Conservation (phyloP, 108 stramenopile genomes). For the Aurantiochytrium sp. region DNA sequence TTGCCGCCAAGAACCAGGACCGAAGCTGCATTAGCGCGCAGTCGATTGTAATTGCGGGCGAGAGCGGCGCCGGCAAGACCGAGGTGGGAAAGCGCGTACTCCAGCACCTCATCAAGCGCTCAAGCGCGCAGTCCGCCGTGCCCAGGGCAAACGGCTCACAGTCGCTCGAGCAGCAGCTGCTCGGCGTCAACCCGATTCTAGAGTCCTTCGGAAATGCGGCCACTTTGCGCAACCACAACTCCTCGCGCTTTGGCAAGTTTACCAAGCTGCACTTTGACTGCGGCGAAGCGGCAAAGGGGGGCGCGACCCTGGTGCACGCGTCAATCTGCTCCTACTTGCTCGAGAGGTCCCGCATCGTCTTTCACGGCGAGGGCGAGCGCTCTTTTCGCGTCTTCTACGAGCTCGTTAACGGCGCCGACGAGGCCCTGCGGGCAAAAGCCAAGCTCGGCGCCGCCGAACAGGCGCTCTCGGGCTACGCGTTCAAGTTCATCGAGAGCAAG, state of each 20-base stretch:
- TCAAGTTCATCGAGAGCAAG: neutral
- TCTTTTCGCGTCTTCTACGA: constrained; percentile 79
- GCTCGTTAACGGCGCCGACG: constrained; percentile 51
- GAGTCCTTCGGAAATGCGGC: constrained; percentile 94
- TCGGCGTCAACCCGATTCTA: constrained; percentile 75
- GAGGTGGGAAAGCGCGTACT: constrained; percentile 12
- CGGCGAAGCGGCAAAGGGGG: neutral
- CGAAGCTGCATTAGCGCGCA: neutral
- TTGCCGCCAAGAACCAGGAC: constrained; percentile 20
- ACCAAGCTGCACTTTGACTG: constrained; percentile 77
- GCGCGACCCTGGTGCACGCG: constrained; percentile 68
- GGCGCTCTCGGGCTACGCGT: neutral
- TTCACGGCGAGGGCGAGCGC: constrained; percentile 61
- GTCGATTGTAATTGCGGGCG: constrained; percentile 31
- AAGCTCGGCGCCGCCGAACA: neutral
- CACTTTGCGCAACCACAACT: constrained; percentile 61
- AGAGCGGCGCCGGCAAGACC: constrained; percentile 30
- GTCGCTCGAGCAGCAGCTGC: neutral
- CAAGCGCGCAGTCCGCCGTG: neutral
- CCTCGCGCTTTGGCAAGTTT: constrained; percentile 73
- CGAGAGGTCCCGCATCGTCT: constrained; percentile 81
- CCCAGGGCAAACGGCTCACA: neutral
- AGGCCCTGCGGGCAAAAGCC: neutral
- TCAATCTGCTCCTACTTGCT: constrained; percentile 83
- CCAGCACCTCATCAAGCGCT: constrained; percentile 3